These are phyloP conservation scores for Tricholoma bakamatsutake DNA, from an alignment of 768 basidiomycete species.

Conservation along the genomic window DNA sequence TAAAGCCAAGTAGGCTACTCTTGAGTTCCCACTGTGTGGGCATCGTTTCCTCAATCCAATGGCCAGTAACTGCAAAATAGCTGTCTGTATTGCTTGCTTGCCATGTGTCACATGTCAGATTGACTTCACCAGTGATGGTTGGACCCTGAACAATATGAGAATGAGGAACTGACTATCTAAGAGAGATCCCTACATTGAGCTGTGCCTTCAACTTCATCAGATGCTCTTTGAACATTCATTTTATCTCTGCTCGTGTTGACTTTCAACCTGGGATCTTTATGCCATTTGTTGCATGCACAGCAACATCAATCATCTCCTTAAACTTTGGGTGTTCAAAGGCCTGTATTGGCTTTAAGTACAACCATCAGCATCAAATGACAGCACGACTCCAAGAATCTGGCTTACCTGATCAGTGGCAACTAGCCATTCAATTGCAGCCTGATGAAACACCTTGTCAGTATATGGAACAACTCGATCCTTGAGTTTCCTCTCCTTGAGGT, in stretches of 20 bases:
- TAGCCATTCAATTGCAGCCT: slow-evolving; percentile 26
- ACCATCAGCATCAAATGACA: not conserved
- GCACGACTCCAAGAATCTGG: not conserved
- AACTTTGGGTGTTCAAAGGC: slow-evolving; percentile 24
- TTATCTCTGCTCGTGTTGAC: slow-evolving; percentile 21
- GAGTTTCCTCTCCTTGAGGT: slow-evolving; percentile 15
- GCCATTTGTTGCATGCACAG: slow-evolving; percentile 17
- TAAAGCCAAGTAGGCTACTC: slow-evolving; percentile 26
- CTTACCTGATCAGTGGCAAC: slow-evolving; percentile 33
- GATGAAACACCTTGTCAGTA: slow-evolving; percentile 20
- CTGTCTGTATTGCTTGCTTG: too few species aligned
- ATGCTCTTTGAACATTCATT: slow-evolving; percentile 21
- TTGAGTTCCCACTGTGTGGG: too few species aligned
- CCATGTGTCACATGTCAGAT: too few species aligned
- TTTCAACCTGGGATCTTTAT: slow-evolving; percentile 29
- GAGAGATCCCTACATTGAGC: not conserved
- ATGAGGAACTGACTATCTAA: too few species aligned
- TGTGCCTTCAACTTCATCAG: not conserved
- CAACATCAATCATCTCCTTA: slow-evolving; percentile 30
- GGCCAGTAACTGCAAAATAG: too few species aligned
- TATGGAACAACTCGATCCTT: slow-evolving; percentile 21
- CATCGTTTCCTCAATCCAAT: too few species aligned
- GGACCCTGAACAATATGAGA: too few species aligned
- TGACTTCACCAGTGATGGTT: too few species aligned
- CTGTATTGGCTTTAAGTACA: too few species aligned